Base-by-base conservation (phyloP, 148 eudicot genomes). In the Diospyros lotus region DNA sequence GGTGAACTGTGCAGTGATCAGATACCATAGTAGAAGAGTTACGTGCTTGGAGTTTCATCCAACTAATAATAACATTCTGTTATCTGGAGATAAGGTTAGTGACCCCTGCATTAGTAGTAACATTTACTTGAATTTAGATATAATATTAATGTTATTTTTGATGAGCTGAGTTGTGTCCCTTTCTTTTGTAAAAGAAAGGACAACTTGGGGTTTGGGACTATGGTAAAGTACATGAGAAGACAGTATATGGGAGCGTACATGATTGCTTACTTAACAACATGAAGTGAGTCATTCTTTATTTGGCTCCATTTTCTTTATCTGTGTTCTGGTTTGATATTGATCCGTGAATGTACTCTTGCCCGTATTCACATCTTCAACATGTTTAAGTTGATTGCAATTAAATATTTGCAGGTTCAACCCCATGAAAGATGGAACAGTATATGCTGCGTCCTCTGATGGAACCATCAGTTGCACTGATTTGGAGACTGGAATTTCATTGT, bases 181-280 rank as follows among this genome's bases (percentile, higher is more conserved):
- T 52, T 42, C 41, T 55, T 66, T 55, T 67, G 66, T 17, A 42
- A 73, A 73, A 95, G 99, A 95, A 93, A 91, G 99, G 99, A 75
- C 99, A 95, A 84, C 93, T 95, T 81, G 99, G 99, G 79, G 90
- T 95, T 28, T 95, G 97, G 99, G 99, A 95, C 81, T 95, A 74
- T 73, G 80, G 54, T 39, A 93, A 89, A 82, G 97, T 93, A 52
- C 85, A 89, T 58, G 99, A 95, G 68, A 93, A 87, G 89, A 87
- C 82, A n/a, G 98, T 95, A 58, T 95, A 95, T 66, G 88, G 90
- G 60, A 89, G 85, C 79, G 82, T 93, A 52, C 99, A 95, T 69
- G 75, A 82, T 77, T 93, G 98, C 79, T 82, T 95, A 80, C 89
- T 95, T 44, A 93, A 95, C 84, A 87, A 82, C 75, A 88, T 93